phyloP scores from a whole-genome alignment of 1,139 yeast genomes.

The Candida labiduridarum region DNA sequence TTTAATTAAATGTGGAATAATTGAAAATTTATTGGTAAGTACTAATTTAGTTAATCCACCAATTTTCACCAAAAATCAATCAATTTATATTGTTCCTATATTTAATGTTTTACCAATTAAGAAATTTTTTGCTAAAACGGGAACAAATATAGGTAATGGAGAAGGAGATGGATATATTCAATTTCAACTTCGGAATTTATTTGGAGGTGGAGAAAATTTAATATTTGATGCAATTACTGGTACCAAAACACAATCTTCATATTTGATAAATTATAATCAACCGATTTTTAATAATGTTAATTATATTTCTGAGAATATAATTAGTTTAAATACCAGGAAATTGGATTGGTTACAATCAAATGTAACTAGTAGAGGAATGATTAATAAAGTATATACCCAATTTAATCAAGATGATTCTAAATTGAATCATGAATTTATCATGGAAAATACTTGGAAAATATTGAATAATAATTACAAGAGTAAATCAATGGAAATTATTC shows the following conservation, averaged over 20 bases:
- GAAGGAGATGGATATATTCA: slow-evolving; percentile 92
- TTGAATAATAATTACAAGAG: slow-evolving; percentile 50
- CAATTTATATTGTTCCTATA: slow-evolving; percentile 54
- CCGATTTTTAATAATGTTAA: slow-evolving; percentile 60
- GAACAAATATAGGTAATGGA: slow-evolving; percentile 93
- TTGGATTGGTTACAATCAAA: slow-evolving; percentile 72
- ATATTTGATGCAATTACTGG: slow-evolving; percentile 79
- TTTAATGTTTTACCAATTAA: slow-evolving; percentile 63
- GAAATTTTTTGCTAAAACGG: slow-evolving; percentile 76
- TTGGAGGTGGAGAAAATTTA: slow-evolving; percentile 87
- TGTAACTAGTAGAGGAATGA: slow-evolving; percentile 59
- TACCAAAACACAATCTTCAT: slow-evolving; percentile 77
- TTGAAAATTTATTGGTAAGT: slow-evolving; percentile 45
- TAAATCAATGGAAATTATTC: slow-evolving; percentile 34
- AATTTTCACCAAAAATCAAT: slow-evolving; percentile 11
- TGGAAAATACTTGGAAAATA: slow-evolving; percentile 68
- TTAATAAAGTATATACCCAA: slow-evolving; percentile 49
- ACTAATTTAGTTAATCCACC: slow-evolving; percentile 34
- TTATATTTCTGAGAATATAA: slow-evolving; percentile 56
- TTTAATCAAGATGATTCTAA: slow-evolving; percentile 17
- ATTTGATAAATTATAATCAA: slow-evolving; percentile 60
- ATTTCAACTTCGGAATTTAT: slow-evolving; percentile 71
- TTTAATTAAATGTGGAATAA: slow-evolving; percentile 45
- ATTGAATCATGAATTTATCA: slow-evolving; percentile 57
- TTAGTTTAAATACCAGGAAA: slow-evolving; percentile 59